A percentile compares a stretch with the other conserved stretches of the same genome.
phyloP scores from a whole-genome alignment of 2,329 filamentous ascomycete genomes.

The Diaporthe sp. region DNA sequence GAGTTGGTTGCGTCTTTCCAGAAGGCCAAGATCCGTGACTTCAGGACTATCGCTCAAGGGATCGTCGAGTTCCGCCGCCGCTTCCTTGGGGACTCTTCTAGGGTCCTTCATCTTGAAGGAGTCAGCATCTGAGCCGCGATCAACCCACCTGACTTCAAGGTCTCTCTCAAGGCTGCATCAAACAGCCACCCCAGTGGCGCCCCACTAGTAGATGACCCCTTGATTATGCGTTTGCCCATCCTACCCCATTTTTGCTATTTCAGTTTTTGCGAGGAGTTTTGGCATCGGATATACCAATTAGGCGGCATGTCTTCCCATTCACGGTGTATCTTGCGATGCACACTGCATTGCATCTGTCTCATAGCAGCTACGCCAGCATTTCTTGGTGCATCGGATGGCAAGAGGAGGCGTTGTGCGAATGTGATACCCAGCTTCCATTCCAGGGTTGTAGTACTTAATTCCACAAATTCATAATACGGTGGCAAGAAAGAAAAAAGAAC shows the following conservation, averaged over 20 bases:
- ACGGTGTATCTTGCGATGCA: not conserved
- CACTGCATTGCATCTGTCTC: not conserved
- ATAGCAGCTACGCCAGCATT: slow-evolving; percentile 22
- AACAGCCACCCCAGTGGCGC: slow-evolving; percentile 11
- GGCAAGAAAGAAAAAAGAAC: not conserved
- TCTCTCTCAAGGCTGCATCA: not conserved
- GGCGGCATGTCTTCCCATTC: slow-evolving; percentile 12
- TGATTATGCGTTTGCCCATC: slow-evolving; percentile 21
- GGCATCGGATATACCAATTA: slow-evolving; percentile 17
- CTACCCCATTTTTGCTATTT: slow-evolving; percentile 28
- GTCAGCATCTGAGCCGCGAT: slow-evolving; percentile 44
- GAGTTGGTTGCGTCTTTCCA: slow-evolving; percentile 70
- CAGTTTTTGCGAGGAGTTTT: slow-evolving; percentile 24
- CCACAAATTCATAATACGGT: not conserved
- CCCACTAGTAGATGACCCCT: slow-evolving; percentile 30
- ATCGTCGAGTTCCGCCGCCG: slow-evolving; percentile 75
- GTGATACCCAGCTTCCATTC: slow-evolving; percentile 33
- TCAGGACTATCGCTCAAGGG: slow-evolving; percentile 72
- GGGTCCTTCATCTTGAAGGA: slow-evolving; percentile 68
- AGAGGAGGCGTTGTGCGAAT: slow-evolving; percentile 31
- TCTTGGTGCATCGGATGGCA: slow-evolving; percentile 6
- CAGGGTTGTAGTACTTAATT: slow-evolving; percentile 30
- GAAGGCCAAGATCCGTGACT: slow-evolving; percentile 70
- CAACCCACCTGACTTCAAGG: not conserved
- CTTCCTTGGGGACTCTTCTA: slow-evolving; percentile 72